Evolutionary conservation across 2,329 filamentous ascomycete species (phyloP), one percentile per base, ranked within the genome.

Genomic region (Paraphaeosphaeria minitans): DNA sequence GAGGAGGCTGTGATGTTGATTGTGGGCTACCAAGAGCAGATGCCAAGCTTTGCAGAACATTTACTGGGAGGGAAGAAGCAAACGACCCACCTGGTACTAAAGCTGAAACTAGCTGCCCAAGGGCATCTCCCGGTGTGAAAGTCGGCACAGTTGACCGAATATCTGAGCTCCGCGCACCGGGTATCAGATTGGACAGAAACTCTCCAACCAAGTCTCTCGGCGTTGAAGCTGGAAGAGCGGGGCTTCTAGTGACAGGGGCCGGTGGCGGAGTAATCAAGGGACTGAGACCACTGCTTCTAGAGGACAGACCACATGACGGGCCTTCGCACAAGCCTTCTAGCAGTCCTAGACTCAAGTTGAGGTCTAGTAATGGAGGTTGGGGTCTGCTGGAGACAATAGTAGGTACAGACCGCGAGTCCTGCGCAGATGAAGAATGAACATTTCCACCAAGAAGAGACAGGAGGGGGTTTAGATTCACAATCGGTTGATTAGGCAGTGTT

Each of bases 301-400:
- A 16, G 21, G 43, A 7, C 29, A 16, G 27, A 29, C 5, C 13
- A 7, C 43, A 47, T 29, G 22, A 47, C 4, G 43, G 43, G 2
- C 43, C 43, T 22, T 22, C 22, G 14, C 43, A 47, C 12, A 29
- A n/a, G 7, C 43, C 43, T 29, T 29, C 43, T 13, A 51, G 45
- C n/a, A 51, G 29, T 19, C 33, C 53, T 21, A 56, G 42, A 33
- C 46, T 49, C 16, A 56, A 33, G 35, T 21, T 56, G 19, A 50
- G 16, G 16, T 50, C 53, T 39, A 55, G 3, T 9, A 56, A 10
- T 2, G 46, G 53, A 41, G 37, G 14, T 4, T 13, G 37, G n/a
- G 37, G 37, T 16, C n/a, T n/a, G n/a, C 37, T 16, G 8, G n/a
- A n/a, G 37, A 41, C 6, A 41, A 16, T 19, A 16, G 37, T 41